phyloP scores from a whole-genome alignment of 1,284 basidiomycete genomes.

The Trichosporon sp. region DNA sequence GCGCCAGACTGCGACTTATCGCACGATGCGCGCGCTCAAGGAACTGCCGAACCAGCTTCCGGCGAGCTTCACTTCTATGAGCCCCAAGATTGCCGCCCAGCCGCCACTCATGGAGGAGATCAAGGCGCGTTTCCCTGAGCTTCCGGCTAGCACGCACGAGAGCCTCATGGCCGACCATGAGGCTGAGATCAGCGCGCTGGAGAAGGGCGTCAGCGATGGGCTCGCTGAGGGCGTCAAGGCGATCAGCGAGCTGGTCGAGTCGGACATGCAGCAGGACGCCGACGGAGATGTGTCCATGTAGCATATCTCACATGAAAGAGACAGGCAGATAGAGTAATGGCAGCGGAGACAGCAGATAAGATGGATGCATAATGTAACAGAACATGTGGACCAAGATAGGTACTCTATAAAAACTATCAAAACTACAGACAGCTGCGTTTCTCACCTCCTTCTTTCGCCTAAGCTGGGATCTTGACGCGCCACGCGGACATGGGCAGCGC shows the following conservation, averaged over 20 bases:
- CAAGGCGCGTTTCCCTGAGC: slow-evolving; percentile 40
- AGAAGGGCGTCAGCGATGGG: slow-evolving; percentile 27
- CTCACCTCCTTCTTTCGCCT: too few relatives aligned
- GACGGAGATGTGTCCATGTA: slow-evolving; percentile 18
- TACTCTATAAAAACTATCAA: neutral
- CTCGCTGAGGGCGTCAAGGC: slow-evolving; percentile 34
- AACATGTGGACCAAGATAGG: neutral
- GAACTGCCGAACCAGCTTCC: slow-evolving; percentile 5
- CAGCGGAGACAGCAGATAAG: neutral
- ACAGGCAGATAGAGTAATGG: neutral
- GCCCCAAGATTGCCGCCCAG: slow-evolving; percentile 32
- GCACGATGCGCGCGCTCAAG: slow-evolving; percentile 27
- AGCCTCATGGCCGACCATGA: slow-evolving; percentile 38
- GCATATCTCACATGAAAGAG: neutral
- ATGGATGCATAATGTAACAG: slow-evolving; percentile 1
- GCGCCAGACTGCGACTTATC: slow-evolving; percentile 31
- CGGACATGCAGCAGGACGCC: slow-evolving; percentile 9
- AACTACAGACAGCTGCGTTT: too few relatives aligned
- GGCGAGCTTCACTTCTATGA: slow-evolving; percentile 22
- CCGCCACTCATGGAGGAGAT: slow-evolving; percentile 34
- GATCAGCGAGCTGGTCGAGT: slow-evolving; percentile 27
- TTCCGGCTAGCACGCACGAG: slow-evolving; percentile 30
- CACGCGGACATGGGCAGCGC: slow-evolving; percentile 43
- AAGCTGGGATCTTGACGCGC: slow-evolving; percentile 43
- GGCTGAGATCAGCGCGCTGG: slow-evolving; percentile 34